Percentiles rank a stretch among this genome's conserved stretches.
Conservation (phyloP, 2,329 filamentous ascomycete species). For the Arthrobotrys sinensis region DNA sequence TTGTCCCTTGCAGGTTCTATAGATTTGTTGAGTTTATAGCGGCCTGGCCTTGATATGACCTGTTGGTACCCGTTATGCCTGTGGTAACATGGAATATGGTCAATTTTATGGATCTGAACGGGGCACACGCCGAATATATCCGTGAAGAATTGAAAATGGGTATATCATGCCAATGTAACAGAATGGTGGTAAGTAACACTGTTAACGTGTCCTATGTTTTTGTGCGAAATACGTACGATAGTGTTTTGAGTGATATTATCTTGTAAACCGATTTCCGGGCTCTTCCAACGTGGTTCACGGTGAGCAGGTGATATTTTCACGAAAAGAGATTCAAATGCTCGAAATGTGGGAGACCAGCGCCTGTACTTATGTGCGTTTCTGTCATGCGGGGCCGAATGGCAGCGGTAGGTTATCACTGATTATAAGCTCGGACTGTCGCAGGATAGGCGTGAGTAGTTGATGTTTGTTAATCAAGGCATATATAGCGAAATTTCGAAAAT, state of each 20-base stretch:
- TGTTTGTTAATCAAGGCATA: not conserved
- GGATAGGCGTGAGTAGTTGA: not conserved
- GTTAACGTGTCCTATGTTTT: not conserved
- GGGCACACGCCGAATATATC: too few relatives aligned
- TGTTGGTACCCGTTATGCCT: slow-evolving; percentile 33
- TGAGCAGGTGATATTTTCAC: slow-evolving; percentile 9
- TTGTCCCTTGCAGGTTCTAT: slow-evolving; percentile 14
- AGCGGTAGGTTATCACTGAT: not conserved
- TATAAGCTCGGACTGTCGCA: not conserved
- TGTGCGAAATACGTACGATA: not conserved
- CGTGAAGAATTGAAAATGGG: not conserved
- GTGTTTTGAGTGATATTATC: slow-evolving; percentile 14
- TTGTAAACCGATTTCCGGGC: not conserved
- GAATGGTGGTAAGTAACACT: not conserved
- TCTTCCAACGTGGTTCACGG: slow-evolving; percentile 20
- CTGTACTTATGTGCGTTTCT: not conserved
- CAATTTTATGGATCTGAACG: not conserved
- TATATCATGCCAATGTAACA: not conserved
- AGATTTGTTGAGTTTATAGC: not conserved
- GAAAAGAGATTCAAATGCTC: not conserved
- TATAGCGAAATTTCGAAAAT: not conserved
- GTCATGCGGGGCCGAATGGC: not conserved
- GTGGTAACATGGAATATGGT: slow-evolving; percentile 17
- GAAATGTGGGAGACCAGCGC: not conserved
- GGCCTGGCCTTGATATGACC: not conserved